Evolutionary conservation across 805 yeast species (phyloP), one percentile per base, ranked within the genome.

Genomic region (Ogataea populi-albae): DNA sequence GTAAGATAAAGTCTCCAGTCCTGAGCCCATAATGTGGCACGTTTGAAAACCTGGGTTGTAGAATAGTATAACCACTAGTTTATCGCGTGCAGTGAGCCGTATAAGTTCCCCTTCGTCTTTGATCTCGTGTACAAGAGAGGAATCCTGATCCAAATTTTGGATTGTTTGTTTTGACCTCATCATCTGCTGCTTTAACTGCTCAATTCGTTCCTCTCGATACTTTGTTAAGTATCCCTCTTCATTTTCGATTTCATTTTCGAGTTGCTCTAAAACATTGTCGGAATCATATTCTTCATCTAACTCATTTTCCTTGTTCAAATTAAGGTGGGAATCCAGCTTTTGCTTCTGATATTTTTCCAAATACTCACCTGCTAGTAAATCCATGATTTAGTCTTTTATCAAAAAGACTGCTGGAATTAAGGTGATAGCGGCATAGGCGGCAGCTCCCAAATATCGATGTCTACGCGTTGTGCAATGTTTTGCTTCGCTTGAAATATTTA

Each of bases 171-270:
- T 58, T 21, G 67, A 57, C 40, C 52, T 50, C 41, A 58, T 66
- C 62, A 58, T 62, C 53, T 72, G 71, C 21, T 55, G 49, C 1
- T 73, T 64, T 22, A 82, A 59, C 46, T 82, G 77, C 37, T 77
- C 72, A 33, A 83, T 61, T 22, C 94, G 64, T 45, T 68, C 66
- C 49, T 81, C 91, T 56, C 93, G 65, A 49, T 79, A 81, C 15
- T 61, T 65, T 3, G 65, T 54, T 21, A 73, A 49, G n/a, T 55
- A 47, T 9, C 26, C 38, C 10, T 40, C 47, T 28, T 75, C 79
- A 15, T 65, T 68, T 23, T 71, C 74, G 25, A 78, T 77, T 25
- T 79, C 71, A 17, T 65, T 58, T 30, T 75, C 81, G 24, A 77
- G 54, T 21, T 74, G 67, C 21, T 69, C 74, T 17, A 76, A 59